Percentiles rank a stretch among this genome's conserved stretches.
These are phyloP conservation scores for Colletotrichum truncatum DNA, from an alignment of 2,329 filamentous ascomycete genomes.

Conservation along the genomic window DNA sequence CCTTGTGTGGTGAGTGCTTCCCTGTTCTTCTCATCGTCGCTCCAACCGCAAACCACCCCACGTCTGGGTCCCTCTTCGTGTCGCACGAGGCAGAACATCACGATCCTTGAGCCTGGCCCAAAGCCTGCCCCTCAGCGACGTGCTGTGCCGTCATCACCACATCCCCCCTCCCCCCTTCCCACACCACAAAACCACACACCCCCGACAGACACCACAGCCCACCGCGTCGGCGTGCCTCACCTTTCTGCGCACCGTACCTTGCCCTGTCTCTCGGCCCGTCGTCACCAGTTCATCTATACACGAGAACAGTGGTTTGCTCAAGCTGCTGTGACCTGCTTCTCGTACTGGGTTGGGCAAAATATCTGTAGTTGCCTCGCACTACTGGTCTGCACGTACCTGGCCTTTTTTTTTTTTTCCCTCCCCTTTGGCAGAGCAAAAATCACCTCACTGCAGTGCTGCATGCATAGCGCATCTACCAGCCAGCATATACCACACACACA, in stretches of 20 bases:
- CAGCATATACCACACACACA: conserved; percentile 27
- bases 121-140: conserved; percentile 29
- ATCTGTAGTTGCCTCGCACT: conserved; percentile 25
- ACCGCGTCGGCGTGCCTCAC: not conserved
- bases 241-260: conserved; percentile 1
- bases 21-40: not conserved
- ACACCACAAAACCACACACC: conserved; percentile 10
- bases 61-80: not conserved
- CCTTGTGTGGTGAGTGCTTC: too few species aligned
- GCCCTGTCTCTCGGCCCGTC: conserved; percentile 24
- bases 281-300: conserved; percentile 17
- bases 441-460: conserved; percentile 30
- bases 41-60: conserved; percentile 2
- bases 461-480: conserved; percentile 27
- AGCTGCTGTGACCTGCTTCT: conserved; percentile 1
- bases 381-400: conserved; percentile 38
- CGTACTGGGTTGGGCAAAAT: not conserved
- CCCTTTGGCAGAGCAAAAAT: conserved; percentile 25
- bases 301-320: conserved; percentile 14
- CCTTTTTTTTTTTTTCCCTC: conserved; percentile 30
- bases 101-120: conserved; percentile 23
- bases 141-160: conserved; percentile 32
- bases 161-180: conserved; percentile 25
- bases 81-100: conserved; percentile 24
- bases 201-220: conserved; percentile 3